phyloP scores from a whole-genome alignment of 768 basidiomycete genomes.

The Xanthoconium stramineum region DNA sequence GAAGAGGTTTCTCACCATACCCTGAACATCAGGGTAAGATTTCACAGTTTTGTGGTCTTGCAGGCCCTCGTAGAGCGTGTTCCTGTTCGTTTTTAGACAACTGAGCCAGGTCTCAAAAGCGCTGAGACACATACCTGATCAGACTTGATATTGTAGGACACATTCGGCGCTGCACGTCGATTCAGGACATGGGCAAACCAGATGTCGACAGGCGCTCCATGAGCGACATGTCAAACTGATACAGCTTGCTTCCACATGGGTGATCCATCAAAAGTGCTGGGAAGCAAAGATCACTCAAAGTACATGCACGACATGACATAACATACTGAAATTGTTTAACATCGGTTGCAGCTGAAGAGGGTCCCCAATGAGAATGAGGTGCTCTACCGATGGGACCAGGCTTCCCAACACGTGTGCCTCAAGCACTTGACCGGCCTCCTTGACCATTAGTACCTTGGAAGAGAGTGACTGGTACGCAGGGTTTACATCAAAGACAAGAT shows the following conservation, averaged over 20 bases:
- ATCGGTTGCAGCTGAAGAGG: constrained; percentile 73
- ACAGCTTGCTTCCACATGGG: constrained; percentile 49
- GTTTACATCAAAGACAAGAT: neutral
- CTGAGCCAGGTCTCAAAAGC: neutral
- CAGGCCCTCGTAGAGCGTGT: constrained; percentile 59
- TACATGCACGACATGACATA: neutral
- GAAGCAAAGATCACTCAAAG: neutral
- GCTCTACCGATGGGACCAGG: constrained; percentile 63
- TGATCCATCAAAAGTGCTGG: constrained; percentile 70
- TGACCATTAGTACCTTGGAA: constrained; percentile 65
- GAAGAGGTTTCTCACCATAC: constrained; percentile 61
- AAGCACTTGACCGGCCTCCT: constrained; percentile 81
- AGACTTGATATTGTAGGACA: constrained; percentile 63
- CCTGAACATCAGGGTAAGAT: constrained; percentile 54
- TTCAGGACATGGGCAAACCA: constrained; percentile 63
- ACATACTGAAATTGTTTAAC: constrained; percentile 57
- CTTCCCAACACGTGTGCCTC: constrained; percentile 71
- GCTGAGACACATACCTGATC: constrained; percentile 15
- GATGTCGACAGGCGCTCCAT: constrained; percentile 67
- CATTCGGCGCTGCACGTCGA: constrained; percentile 76
- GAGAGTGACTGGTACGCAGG: constrained; percentile 42
- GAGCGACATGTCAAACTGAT: constrained; percentile 66
- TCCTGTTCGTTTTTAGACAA: constrained; percentile 29
- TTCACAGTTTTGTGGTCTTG: constrained; percentile 54
- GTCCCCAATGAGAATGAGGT: constrained; percentile 79